Percentiles rank a stretch among this genome's conserved stretches.
phyloP scores from a whole-genome alignment of 2,329 filamentous ascomycete species.

The Chaetomium sp. region DNA sequence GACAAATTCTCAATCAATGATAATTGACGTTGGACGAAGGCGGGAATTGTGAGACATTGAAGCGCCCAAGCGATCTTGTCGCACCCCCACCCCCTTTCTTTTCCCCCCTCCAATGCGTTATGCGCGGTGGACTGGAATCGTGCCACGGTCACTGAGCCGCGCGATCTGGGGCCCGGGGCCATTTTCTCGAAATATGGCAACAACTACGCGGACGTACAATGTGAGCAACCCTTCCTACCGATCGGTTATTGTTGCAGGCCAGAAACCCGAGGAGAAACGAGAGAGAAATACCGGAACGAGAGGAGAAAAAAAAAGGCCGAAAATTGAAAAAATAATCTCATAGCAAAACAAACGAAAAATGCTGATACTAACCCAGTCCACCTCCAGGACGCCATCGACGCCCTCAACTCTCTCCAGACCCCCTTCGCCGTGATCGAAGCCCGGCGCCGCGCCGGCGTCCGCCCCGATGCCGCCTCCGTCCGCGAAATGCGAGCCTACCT shows the following conservation, averaged over 20 bases:
- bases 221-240: neutral
- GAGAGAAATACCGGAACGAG: too few species aligned
- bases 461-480: slow-evolving; percentile 65
- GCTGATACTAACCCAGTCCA: neutral
- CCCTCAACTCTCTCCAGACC: slow-evolving; percentile 78
- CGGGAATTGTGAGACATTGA: too few species aligned
- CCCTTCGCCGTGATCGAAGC: slow-evolving; percentile 77
- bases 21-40: too few species aligned
- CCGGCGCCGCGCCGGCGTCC: slow-evolving; percentile 65
- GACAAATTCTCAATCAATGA: too few species aligned
- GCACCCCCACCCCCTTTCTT: neutral
- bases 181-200: slow-evolving; percentile 8
- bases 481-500: slow-evolving; percentile 80
- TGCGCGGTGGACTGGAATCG: slow-evolving; percentile 11
- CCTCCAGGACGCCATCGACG: slow-evolving; percentile 57
- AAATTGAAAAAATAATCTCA: too few species aligned
- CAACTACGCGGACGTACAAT: slow-evolving; percentile 13
- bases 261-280: too few species aligned
- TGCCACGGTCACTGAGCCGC: slow-evolving; percentile 6
- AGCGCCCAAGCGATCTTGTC: too few species aligned
- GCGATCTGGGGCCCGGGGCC: neutral
- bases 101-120: slow-evolving; percentile 16
- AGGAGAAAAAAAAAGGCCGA: too few species aligned
- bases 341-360: neutral
- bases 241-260: too few species aligned